Conservation (phyloP, 345 rosid genomes). For the Moricandia arvensis region DNA sequence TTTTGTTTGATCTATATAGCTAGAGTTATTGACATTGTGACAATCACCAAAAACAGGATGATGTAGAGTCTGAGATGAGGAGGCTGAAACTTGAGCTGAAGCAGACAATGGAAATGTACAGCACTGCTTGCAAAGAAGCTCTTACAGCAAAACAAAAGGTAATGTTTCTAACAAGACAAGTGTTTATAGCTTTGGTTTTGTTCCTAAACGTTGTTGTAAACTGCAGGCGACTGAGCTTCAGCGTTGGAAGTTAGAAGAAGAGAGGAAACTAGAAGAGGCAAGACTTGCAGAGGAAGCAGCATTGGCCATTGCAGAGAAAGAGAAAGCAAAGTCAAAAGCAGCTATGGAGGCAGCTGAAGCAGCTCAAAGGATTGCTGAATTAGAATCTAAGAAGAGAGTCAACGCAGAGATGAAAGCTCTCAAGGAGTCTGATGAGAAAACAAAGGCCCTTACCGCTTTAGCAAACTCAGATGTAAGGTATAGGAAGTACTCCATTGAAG, state of each 20-base stretch:
- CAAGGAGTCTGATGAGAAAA: slow-evolving; percentile 74
- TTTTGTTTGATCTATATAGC: neutral
- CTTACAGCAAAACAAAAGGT: slow-evolving; percentile 88
- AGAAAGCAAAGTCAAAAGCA: slow-evolving; percentile 80
- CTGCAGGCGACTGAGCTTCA: slow-evolving; percentile 79
- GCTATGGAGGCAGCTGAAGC: slow-evolving; percentile 94
- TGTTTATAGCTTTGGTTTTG: neutral
- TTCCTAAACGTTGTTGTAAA: neutral
- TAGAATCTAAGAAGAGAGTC: slow-evolving; percentile 71
- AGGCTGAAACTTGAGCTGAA: slow-evolving; percentile 82
- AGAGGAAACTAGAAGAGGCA: slow-evolving; percentile 70
- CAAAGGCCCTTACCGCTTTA: slow-evolving; percentile 60
- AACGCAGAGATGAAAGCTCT: slow-evolving; percentile 79
- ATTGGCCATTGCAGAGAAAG: slow-evolving; percentile 71
- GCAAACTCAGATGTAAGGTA: slow-evolving; percentile 60
- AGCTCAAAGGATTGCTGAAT: slow-evolving; percentile 74
- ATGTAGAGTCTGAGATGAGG: slow-evolving; percentile 87
- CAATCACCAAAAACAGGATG: slow-evolving; percentile 50
- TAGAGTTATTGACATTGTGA: neutral
- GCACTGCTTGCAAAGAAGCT: slow-evolving; percentile 94
- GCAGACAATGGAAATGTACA: slow-evolving; percentile 96
- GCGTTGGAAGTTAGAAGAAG: slow-evolving; percentile 81
- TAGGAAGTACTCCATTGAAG: slow-evolving; percentile 75
- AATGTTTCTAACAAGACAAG: neutral
- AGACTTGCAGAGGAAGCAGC: slow-evolving; percentile 76